A percentile compares a stretch with the other conserved stretches of the same genome.
These are phyloP conservation scores for Mycogone perniciosa DNA, from an alignment of 2,329 filamentous ascomycete genomes.

Conservation along the genomic window DNA sequence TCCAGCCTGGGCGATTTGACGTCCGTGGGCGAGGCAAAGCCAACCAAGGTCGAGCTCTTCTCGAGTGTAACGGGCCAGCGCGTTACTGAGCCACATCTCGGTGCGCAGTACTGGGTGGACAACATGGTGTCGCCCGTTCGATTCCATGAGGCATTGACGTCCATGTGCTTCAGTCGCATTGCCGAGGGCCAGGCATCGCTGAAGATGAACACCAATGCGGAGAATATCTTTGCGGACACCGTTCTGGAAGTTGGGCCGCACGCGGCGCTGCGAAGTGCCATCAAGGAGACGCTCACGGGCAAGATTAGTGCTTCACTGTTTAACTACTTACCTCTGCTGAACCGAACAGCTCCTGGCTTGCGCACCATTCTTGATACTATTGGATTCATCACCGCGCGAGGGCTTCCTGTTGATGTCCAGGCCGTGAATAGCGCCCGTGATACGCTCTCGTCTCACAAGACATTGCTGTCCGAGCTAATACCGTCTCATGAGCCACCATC, in stretches of 20 bases:
- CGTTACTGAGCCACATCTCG: conserved; percentile 1
- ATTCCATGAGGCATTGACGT: conserved; percentile 9
- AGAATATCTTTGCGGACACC: conserved; percentile 5
- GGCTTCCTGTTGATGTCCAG: conserved; percentile 1
- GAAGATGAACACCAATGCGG: neutral
- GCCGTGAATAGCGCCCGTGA: conserved; percentile 4
- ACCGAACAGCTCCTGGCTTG: neutral
- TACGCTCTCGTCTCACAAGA: neutral
- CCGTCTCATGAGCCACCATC: no score
- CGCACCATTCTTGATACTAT: neutral
- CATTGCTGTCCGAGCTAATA: no score
- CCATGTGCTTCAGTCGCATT: conserved; percentile 4
- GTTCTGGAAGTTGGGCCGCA: conserved; percentile 20
- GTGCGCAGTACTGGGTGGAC: conserved; percentile 6
- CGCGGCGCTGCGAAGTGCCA: conserved; percentile 12
- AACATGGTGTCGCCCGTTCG: conserved; percentile 21
- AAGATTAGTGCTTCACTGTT: neutral
- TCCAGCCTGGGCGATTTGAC: conserved; percentile 1
- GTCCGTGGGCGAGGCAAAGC: neutral
- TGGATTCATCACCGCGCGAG: neutral
- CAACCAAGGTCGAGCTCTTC: conserved; percentile 1
- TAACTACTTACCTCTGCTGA: neutral
- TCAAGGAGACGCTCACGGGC: conserved; percentile 1
- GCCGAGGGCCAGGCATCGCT: conserved; percentile 1
- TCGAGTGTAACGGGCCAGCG: conserved; percentile 2